A percentile compares a stretch with the other conserved stretches of the same genome.
phyloP scores from a whole-genome alignment of 1,284 basidiomycete genomes.

The Taiwanofungus camphoratus region DNA sequence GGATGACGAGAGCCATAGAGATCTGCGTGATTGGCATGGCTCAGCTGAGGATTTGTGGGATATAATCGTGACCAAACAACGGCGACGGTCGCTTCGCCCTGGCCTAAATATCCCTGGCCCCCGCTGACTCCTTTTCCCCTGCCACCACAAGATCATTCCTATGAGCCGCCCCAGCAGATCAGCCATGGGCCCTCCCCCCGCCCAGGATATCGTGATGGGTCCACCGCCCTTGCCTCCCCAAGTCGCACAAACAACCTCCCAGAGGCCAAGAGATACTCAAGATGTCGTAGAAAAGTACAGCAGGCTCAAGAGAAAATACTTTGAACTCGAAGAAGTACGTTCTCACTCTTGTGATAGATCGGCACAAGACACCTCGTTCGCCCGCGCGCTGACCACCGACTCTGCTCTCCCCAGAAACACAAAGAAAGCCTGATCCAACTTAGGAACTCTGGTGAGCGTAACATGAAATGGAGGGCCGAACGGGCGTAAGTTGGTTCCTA shows the following conservation, averaged over 20 bases:
- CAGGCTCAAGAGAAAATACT: constrained; percentile 54
- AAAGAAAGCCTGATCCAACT: constrained; percentile 50
- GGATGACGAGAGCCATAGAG: constrained; percentile 9
- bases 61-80: constrained; percentile 26
- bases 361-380: constrained; percentile 3
- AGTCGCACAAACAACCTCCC: constrained; percentile 25
- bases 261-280: constrained; percentile 33
- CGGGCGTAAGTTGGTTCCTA: constrained; percentile 41
- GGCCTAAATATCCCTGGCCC: constrained; percentile 20
- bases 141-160: constrained; percentile 12
- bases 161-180: constrained; percentile 27
- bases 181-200: constrained; percentile 25
- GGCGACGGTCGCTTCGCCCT: constrained; percentile 26
- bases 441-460: constrained; percentile 50
- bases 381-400: constrained; percentile 17
- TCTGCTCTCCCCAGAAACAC: constrained; percentile 39
- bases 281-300: constrained; percentile 56
- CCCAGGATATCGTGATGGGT: constrained; percentile 44
- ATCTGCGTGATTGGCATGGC: constrained; percentile 12
- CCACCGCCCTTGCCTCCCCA: constrained; percentile 37
- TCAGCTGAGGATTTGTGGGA: constrained; percentile 20
- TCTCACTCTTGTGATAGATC: constrained; percentile 6
- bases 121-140: constrained; percentile 16
- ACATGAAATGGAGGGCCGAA: constrained; percentile 51
- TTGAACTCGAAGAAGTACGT: constrained; percentile 63